Base-by-base conservation (phyloP, 345 rosid genomes). In the Streptanthus diversifolius region DNA sequence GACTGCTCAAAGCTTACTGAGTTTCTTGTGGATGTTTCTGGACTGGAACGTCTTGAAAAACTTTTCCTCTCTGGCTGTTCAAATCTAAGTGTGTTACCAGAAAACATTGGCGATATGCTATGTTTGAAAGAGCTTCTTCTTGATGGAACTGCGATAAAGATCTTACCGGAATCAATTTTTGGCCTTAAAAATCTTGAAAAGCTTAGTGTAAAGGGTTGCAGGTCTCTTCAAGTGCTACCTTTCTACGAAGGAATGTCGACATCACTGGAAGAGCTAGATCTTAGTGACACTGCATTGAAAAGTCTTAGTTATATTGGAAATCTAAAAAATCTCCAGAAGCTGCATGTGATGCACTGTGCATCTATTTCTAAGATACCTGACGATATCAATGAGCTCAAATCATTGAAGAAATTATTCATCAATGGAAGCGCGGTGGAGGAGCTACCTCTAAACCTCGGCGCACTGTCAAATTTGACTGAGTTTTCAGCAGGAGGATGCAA, bases 21-120 rank as follows among this genome's bases (percentile, higher is more conserved):
- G 21, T 65, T 77, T 53, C 72, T 59, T 40, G 15, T 6, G 52
- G 77, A 72, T 59, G 80, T 77, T 72, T 77, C 77, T 43, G 69
- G 69, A 39, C 73, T 77, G 57, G 43, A 72, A 65, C 0, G 3
- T 51, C 80, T 77, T 48, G 69, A 72, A 41, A 71, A 72, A 7
- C 77, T 77, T 25, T 39, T 58, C 73, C 77, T 77, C 25, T 77
- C 80, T 41, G 80, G 80, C 54, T 72, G 80, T 53, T 77, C 73
- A 58, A 59, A 11, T 21, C 69, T 77, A 21, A 51, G 59, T 48
- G 73, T 64, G 30, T 59, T 77, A 43, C 80, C 80, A 59, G 30
- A 58, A 18, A 71, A 77, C 33, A 57, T 77, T 8, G 80, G 80
- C 52, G 57, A 9, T 21, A 64, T 77, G 73, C 0, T 17, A 49